Percentiles rank a stretch among this genome's conserved stretches.
These are phyloP conservation scores for Hansfordia pulvinata DNA, from an alignment of 2,329 filamentous ascomycete species.

Conservation along the genomic window DNA sequence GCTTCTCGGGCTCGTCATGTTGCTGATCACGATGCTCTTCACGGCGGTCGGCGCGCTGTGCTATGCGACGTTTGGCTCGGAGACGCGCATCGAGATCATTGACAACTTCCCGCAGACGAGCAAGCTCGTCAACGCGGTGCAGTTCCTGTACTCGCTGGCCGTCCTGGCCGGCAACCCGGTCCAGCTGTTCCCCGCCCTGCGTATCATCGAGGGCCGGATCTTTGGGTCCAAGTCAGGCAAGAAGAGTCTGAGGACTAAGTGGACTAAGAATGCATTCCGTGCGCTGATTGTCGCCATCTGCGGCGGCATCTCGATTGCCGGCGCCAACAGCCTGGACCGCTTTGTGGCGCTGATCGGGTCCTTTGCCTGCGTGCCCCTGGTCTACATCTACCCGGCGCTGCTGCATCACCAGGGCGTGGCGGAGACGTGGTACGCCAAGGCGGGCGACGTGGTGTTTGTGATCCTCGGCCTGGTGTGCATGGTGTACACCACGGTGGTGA, in stretches of 20 bases:
- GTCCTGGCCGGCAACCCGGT: conserved; percentile 63
- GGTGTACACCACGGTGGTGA: conserved; percentile 58
- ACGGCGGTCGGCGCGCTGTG: conserved; percentile 59
- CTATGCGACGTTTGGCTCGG: conserved; percentile 58
- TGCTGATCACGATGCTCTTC: conserved; percentile 60
- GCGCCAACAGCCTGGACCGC: conserved; percentile 57
- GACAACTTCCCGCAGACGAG: conserved; percentile 61
- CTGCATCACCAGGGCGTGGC: conserved; percentile 58
- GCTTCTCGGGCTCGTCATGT: conserved; percentile 56
- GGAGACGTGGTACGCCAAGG: conserved; percentile 36
- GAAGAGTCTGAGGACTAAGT: conserved; percentile 50
- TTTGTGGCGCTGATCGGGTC: conserved; percentile 64
- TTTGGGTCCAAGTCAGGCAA: conserved; percentile 59
- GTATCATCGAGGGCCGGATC: conserved; percentile 55
- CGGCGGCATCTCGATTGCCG: conserved; percentile 45
- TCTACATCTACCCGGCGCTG: conserved; percentile 64
- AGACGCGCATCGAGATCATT: conserved; percentile 61
- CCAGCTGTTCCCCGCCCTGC: conserved; percentile 60
- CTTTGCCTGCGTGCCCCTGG: conserved; percentile 60
- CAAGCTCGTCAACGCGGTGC: conserved; percentile 61
- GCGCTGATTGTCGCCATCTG: conserved; percentile 42
- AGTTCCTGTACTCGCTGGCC: conserved; percentile 61
- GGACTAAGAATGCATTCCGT: conserved; percentile 62
- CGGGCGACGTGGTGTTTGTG: conserved; percentile 49
- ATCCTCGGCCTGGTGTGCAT: conserved; percentile 50